Percentiles rank a stretch among this genome's conserved stretches.
These are phyloP conservation scores for Astraeus odoratus DNA, from an alignment of 768 basidiomycete species.

Conservation along the genomic window DNA sequence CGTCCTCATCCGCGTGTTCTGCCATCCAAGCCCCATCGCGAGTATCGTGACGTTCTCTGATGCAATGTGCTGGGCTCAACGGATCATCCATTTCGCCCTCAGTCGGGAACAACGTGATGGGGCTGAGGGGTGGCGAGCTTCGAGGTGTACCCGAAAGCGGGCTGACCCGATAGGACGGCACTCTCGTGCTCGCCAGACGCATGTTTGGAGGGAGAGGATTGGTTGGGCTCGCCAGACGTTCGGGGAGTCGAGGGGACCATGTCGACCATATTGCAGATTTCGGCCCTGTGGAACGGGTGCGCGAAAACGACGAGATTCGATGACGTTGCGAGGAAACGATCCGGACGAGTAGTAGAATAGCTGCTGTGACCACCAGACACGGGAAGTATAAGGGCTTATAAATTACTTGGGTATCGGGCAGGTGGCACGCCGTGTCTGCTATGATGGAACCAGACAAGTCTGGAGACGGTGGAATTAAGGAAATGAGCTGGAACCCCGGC, in stretches of 20 bases:
- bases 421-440: slow-evolving; percentile 62
- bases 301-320: slow-evolving; percentile 19
- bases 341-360: slow-evolving; percentile 42
- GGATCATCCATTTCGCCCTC: slow-evolving; percentile 42
- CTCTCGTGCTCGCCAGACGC: slow-evolving; percentile 32
- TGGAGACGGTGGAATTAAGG: slow-evolving; percentile 47
- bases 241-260: slow-evolving; percentile 38
- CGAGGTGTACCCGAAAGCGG: slow-evolving; percentile 31
- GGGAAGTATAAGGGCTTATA: slow-evolving; percentile 62
- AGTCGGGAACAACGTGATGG: slow-evolving; percentile 29
- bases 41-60: slow-evolving; percentile 32
- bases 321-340: slow-evolving; percentile 17
- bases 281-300: slow-evolving; percentile 23
- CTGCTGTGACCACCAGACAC: slow-evolving; percentile 45
- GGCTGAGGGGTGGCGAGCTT: slow-evolving; percentile 32
- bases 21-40: slow-evolving; percentile 27
- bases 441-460: slow-evolving; percentile 34
- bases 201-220: slow-evolving; percentile 31
- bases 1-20: slow-evolving; percentile 8
- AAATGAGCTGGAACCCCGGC: slow-evolving; percentile 84
- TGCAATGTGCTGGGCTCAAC: slow-evolving; percentile 46
- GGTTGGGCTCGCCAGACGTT: slow-evolving; percentile 34
- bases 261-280: slow-evolving; percentile 33
- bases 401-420: slow-evolving; percentile 66
- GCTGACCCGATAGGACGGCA: slow-evolving; percentile 35